Base-by-base conservation (phyloP, 2,329 filamentous ascomycete genomes). In the Nemania bipapillata region DNA sequence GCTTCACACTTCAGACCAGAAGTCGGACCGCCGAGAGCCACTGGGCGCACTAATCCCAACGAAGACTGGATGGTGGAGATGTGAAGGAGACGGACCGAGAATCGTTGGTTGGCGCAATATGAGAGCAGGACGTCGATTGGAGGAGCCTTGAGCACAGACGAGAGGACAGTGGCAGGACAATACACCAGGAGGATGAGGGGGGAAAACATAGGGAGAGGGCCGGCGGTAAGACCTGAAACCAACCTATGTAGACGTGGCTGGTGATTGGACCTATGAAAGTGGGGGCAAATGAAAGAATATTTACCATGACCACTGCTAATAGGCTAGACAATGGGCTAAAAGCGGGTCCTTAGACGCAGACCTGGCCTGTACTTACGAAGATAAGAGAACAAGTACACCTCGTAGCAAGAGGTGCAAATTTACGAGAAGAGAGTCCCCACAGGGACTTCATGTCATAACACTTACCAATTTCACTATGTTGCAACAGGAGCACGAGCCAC, bases 401-500 rank as follows among this genome's bases (percentile, higher is more conserved):
- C 40, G 37, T 52, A 22, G 20, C n/a, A 32, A 42, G 20, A 32
- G 37, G 50, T 54, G 55, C 49, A 59, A 12, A 59, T 70, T 30
- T 59, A 68, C 57, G 53, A 40, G 45, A 26, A 54, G 40, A 17
- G 3, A 52, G 54, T 28, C 52, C 20, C 42, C 40, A 63, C 17
- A 52, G 65, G 49, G 64, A 55, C 64, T 50, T 63, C 20, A 5
- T 32, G 52, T 37, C 55, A 56, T 64, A 56, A 50, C 35, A 47
- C 9, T 12, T 40, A 56, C 30, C n/a, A 8, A 40, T 26, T n/a
- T 50, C 35, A 24, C 7, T 24, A 56, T 24, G 59, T 45, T 11
- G 24, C 22, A n/a, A n/a, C n/a, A 62, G 24, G 45, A 17, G 54
- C 58, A 68, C 60, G 57, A 65, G 61, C 61, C 65, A 70, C 68